Evolutionary conservation across 176 grass and related monocot genomes (phyloP), one percentile per base, ranked within the genome.

Genomic region (Saccharum spontaneum): DNA sequence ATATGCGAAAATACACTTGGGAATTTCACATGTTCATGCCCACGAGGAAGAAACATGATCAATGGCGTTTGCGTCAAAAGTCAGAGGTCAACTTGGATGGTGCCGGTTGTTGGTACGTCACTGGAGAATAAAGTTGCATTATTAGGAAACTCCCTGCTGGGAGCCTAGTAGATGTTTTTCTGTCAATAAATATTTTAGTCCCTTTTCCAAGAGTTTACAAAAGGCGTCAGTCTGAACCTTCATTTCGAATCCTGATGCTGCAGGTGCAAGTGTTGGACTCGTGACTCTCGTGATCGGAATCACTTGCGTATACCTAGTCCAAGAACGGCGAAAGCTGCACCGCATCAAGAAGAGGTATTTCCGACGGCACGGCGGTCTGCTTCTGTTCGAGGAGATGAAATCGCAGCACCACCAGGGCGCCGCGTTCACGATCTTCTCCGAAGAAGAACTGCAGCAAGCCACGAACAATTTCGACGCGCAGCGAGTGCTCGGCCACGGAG

Each of bases 251-350:
- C 28, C 10, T 75, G 46, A 46, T 54, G 20, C 7, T 59, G 20
- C 55, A 75, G 73, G 46, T 36, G 15, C 45, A 18, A 52, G 73
- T 22, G 73, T 54, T 52, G 73, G 73, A 11, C 46, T 75, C 0
- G 28, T 54, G 44, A 49, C 15, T 11, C 26, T 75, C 2, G 73
- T 75, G 26, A 52, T 75, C 17, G 26, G 26, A 8, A 10, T 75
- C 4, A 75, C 73, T 0, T 52, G 73, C 5, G 16, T 16, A 1
- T 75, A 50, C 46, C 33, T 75, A 28, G 9, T 75, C 46, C 26
- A 8, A 75, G 73, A 75, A 54, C 49, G 73, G 73, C 46, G 73
- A 54, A 75, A 54, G 73, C 46, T 75, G 5, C 73, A 54, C 1
- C 73, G 4, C 28, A 36, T 75, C 28, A 75, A 75, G 33, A 4